Evolutionary conservation across 352 stramenopile genomes (phyloP).

Genomic region (Pythium aquatile): DNA sequence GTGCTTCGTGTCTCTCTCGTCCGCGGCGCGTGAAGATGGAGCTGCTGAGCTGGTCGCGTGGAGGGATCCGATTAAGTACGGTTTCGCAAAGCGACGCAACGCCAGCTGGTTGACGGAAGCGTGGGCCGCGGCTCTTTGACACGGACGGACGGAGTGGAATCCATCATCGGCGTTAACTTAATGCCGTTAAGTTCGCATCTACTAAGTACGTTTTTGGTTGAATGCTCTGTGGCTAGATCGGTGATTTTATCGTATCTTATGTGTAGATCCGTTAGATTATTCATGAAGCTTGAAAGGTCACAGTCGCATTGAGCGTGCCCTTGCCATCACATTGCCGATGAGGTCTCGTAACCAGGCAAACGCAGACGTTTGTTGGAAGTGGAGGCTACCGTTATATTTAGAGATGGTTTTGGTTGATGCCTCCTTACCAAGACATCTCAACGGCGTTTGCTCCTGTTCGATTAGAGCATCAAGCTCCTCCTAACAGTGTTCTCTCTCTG

Average conservation of each 20-base stretch:
- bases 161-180: background rate
- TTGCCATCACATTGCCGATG: no score
- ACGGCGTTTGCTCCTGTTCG: no score
- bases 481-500: no score
- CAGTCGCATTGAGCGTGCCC: background rate
- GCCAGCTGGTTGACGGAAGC: background rate
- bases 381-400: no score
- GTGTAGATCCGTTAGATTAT: background rate
- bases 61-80: conserved; percentile 1
- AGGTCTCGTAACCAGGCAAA: no score
- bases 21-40: background rate
- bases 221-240: background rate
- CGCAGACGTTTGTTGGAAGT: no score
- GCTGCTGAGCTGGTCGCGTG: background rate
- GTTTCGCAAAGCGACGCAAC: background rate
- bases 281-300: background rate
- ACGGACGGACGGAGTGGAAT: background rate
- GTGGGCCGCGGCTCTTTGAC: background rate
- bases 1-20: conserved; percentile 14
- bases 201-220: background rate
- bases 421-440: no score
- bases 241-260: background rate
- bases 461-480: no score
- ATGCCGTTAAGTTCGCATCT: background rate
- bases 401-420: no score